Percentiles rank a stretch among this genome's conserved stretches.
phyloP scores from a whole-genome alignment of 1,139 yeast species.

The Blastobotrys apis region DNA sequence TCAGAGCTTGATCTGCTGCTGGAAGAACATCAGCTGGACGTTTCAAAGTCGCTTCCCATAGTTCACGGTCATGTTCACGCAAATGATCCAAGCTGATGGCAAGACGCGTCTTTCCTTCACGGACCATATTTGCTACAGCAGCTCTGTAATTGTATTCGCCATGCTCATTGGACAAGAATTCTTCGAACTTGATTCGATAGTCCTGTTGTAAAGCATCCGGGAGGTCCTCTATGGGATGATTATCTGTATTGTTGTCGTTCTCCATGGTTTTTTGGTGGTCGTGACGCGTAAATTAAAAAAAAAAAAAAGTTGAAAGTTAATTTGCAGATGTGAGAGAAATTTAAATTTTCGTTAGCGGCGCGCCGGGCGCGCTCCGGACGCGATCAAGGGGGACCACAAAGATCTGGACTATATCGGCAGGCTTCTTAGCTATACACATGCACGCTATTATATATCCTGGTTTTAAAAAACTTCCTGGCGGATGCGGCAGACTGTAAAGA shows the following conservation, averaged over 20 bases:
- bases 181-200: conserved; percentile 57
- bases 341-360: too few relatives aligned
- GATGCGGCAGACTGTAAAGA: too few relatives aligned
- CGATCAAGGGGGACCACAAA: too few relatives aligned
- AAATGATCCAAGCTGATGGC: conserved; percentile 79
- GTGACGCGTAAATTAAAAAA: too few relatives aligned
- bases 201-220: conserved; percentile 10
- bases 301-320: too few relatives aligned
- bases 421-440: too few relatives aligned
- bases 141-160: conserved; percentile 56
- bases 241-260: not conserved
- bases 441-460: too few relatives aligned
- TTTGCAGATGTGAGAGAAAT: too few relatives aligned
- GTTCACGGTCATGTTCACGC: conserved; percentile 72
- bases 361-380: too few relatives aligned
- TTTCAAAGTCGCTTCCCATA: conserved; percentile 68
- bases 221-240: conserved; percentile 1
- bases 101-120: conserved; percentile 61
- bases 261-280: too few relatives aligned
- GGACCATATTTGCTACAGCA: conserved; percentile 66
- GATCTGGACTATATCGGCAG: too few relatives aligned
- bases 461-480: too few relatives aligned
- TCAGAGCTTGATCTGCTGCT: conserved; percentile 81
- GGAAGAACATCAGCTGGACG: conserved; percentile 84
- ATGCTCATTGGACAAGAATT: conserved; percentile 47